Percentiles rank a stretch among this genome's conserved stretches.
Conservation (phyloP, 257 asterid species). For the Eucommia ulmoides region DNA sequence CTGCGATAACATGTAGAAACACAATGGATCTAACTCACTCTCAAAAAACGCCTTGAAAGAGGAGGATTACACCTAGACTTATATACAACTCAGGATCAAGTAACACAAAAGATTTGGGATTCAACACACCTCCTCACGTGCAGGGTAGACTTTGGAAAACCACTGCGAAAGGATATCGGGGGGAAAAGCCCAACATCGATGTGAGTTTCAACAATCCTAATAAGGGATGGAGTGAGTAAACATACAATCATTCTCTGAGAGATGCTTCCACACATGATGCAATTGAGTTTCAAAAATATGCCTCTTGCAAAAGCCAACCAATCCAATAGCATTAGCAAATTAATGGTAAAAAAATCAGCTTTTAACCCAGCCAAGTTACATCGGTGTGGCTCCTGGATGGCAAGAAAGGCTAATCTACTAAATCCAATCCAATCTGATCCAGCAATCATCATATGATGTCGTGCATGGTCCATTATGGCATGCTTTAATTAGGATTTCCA, state of each 20-base stretch:
- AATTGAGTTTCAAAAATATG: neutral
- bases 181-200: too few relatives aligned
- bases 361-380: neutral
- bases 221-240: too few relatives aligned
- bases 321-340: neutral
- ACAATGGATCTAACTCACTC: too few relatives aligned
- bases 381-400: neutral
- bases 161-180: too few relatives aligned
- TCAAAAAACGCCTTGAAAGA: too few relatives aligned
- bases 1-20: too few relatives aligned
- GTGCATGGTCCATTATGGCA: slow-evolving; percentile 3
- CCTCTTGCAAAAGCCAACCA: neutral
- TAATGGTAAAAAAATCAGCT: neutral
- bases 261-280: neutral
- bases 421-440: neutral
- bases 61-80: too few relatives aligned
- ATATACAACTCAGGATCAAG: too few relatives aligned
- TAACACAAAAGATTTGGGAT: too few relatives aligned
- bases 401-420: neutral
- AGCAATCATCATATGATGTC: neutral
- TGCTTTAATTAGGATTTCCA: slow-evolving; percentile 33
- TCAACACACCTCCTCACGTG: too few relatives aligned
- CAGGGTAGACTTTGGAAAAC: too few relatives aligned
- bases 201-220: too few relatives aligned
- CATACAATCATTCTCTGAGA: neutral